Conservation (phyloP, 2,329 filamentous ascomycete genomes). For the Raffaelea ambrosiae region DNA sequence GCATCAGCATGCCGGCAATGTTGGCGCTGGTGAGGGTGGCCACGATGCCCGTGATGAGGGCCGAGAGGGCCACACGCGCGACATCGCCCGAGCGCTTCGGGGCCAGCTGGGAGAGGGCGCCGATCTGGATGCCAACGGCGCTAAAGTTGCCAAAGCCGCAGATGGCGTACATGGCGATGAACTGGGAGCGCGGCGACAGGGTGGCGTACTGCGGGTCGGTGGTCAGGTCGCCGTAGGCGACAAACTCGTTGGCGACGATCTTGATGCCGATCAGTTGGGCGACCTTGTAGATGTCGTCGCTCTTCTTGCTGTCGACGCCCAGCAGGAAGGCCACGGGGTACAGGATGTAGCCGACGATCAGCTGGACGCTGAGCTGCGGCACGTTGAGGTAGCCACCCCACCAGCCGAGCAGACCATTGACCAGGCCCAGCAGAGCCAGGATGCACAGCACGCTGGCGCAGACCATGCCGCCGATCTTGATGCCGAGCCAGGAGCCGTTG, state of each 20-base stretch:
- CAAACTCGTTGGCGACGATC: slow-evolving; percentile 79
- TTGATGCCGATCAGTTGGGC: slow-evolving; percentile 71
- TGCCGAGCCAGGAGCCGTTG: slow-evolving; percentile 74
- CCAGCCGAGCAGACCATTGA: slow-evolving; percentile 74
- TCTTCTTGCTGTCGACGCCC: slow-evolving; percentile 56
- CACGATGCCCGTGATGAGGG: slow-evolving; percentile 68
- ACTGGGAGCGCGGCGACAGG: slow-evolving; percentile 60
- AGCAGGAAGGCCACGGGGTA: slow-evolving; percentile 76
- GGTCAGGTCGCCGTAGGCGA: slow-evolving; percentile 46
- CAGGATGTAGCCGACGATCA: slow-evolving; percentile 69
- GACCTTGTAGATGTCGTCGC: slow-evolving; percentile 60
- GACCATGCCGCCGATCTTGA: slow-evolving; percentile 83
- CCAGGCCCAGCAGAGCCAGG: slow-evolving; percentile 64
- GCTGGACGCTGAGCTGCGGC: slow-evolving; percentile 62
- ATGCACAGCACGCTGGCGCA: slow-evolving; percentile 73
- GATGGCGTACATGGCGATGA: slow-evolving; percentile 81
- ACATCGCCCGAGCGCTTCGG: slow-evolving; percentile 68
- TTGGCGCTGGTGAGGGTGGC: slow-evolving; percentile 71
- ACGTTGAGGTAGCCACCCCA: slow-evolving; percentile 70
- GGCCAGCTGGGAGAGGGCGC: slow-evolving; percentile 74
- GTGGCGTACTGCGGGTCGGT: slow-evolving; percentile 39
- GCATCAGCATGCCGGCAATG: slow-evolving; percentile 68
- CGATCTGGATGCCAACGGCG: slow-evolving; percentile 82
- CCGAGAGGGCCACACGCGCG: slow-evolving; percentile 65
- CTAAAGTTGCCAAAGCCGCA: slow-evolving; percentile 83